These are phyloP conservation scores for Sphenostylis stenocarpa DNA, from an alignment of 306 rosid genomes.

Conservation along the genomic window DNA sequence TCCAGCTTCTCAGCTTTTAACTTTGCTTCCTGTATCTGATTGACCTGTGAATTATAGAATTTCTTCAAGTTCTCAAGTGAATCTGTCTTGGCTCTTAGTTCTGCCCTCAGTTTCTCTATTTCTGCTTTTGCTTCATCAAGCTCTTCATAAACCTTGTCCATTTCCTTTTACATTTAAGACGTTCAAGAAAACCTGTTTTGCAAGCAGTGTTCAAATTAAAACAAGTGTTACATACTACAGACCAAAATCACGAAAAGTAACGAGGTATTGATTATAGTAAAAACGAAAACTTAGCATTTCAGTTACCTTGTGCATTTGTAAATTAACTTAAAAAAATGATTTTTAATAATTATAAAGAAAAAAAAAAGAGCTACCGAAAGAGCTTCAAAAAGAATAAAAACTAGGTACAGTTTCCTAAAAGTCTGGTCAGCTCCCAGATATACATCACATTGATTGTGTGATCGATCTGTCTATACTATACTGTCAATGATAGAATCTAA, in stretches of 20 bases:
- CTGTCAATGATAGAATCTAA: background rate
- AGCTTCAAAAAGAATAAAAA: background rate
- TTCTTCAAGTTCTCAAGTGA: conserved; percentile 58
- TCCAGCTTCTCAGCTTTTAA: conserved; percentile 60
- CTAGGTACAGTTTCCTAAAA: background rate
- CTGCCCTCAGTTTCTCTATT: conserved; percentile 61
- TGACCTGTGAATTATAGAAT: conserved; percentile 49
- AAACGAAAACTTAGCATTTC: conserved; percentile 18
- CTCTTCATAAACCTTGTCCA: conserved; percentile 67
- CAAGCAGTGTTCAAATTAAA: conserved; percentile 1
- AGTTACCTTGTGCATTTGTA: background rate
- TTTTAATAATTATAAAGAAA: background rate
- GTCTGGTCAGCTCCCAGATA: background rate
- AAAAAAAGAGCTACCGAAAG: background rate
- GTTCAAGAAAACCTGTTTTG: conserved; percentile 14
- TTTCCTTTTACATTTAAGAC: conserved; percentile 33
- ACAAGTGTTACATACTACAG: background rate
- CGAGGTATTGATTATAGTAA: background rate
- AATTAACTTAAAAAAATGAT: background rate
- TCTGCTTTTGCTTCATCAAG: conserved; percentile 69
- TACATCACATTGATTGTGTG: background rate
- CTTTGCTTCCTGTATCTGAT: conserved; percentile 48
- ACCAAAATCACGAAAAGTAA: background rate
- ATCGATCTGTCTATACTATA: background rate
- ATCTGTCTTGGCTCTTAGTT: conserved; percentile 52